A percentile compares a stretch with the other conserved stretches of the same genome.
Evolutionary conservation across 1,139 yeast species (phyloP).

Genomic region (Tardiomyces blankii): DNA sequence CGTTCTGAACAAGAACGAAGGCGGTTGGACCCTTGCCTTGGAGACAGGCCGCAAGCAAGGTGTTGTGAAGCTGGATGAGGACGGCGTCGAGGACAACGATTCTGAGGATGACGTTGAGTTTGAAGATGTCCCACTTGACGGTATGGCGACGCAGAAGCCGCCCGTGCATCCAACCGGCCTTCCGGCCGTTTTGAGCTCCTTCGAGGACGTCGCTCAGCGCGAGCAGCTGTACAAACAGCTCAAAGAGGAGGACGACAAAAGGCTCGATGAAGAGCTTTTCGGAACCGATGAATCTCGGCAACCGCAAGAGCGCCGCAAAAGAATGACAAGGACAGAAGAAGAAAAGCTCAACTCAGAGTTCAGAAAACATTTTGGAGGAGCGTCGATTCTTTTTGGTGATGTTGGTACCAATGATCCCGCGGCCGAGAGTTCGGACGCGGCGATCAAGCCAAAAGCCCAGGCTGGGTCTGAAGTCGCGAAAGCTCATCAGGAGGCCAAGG

Average conservation of each 20-base stretch:
- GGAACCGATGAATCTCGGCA: neutral
- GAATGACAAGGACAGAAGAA: neutral
- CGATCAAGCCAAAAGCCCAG: too few species aligned
- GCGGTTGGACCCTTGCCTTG: constrained; percentile 80
- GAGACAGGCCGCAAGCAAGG: constrained; percentile 26
- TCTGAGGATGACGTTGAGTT: constrained; percentile 42
- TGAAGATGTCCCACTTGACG: constrained; percentile 42
- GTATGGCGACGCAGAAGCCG: constrained; percentile 1
- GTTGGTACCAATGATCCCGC: too few species aligned
- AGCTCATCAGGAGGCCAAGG: too few species aligned
- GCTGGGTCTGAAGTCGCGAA: too few species aligned
- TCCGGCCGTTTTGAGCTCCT: constrained; percentile 15
- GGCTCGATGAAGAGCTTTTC: constrained; percentile 1
- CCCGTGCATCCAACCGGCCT: constrained; percentile 5
- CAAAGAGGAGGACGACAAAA: constrained; percentile 5
- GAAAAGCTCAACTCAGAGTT: neutral
- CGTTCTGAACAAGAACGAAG: constrained; percentile 60
- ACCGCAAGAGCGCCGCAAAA: neutral
- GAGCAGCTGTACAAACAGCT: constrained; percentile 14
- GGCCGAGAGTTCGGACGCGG: too few species aligned
- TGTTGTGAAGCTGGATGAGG: constrained; percentile 8
- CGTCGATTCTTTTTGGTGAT: neutral
- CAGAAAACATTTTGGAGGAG: neutral
- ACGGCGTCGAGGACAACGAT: constrained; percentile 16
- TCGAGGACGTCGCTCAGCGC: constrained; percentile 18